phyloP scores from a whole-genome alignment of 148 eudicot species.

The Fagopyrum homotropicum region DNA sequence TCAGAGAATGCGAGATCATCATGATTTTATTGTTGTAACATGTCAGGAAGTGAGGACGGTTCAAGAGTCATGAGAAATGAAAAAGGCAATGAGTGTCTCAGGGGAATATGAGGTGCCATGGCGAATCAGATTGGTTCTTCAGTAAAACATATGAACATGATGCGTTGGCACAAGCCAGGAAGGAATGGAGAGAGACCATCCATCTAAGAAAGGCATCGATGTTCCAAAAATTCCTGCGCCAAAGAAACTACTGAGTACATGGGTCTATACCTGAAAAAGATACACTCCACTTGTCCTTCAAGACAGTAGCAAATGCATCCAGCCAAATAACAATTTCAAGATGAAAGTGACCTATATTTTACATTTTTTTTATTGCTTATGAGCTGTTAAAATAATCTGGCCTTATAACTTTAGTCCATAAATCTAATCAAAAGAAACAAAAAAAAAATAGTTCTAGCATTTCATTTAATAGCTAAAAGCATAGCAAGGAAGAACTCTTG shows the following conservation, averaged over 20 bases:
- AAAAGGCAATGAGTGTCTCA: conserved; percentile 37
- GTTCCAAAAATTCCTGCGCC: conserved; percentile 40
- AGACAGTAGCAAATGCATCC: conserved; percentile 16
- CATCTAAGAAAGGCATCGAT: conserved; percentile 39
- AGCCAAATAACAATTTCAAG: conserved; percentile 3
- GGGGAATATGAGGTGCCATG: conserved; percentile 37
- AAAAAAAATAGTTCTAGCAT: background rate
- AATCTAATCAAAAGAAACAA: background rate
- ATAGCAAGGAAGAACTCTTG: background rate
- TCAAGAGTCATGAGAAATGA: conserved; percentile 40
- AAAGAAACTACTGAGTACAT: conserved; percentile 37
- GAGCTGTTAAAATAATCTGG: conserved; percentile 1
- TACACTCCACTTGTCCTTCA: conserved; percentile 11
- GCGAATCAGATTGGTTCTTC: conserved; percentile 37
- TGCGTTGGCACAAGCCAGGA: conserved; percentile 37
- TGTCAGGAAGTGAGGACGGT: conserved; percentile 31
- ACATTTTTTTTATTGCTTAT: background rate
- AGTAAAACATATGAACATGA: conserved; percentile 25
- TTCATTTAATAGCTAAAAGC: background rate
- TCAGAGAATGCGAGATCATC: conserved; percentile 35
- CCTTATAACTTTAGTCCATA: background rate
- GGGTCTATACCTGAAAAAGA: conserved; percentile 25
- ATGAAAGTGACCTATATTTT: background rate
- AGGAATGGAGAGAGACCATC: conserved; percentile 32
- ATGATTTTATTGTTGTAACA: conserved; percentile 40